Evolutionary conservation across 768 basidiomycete genomes (phyloP).

Genomic region (Suillus fuscotomentosus): DNA sequence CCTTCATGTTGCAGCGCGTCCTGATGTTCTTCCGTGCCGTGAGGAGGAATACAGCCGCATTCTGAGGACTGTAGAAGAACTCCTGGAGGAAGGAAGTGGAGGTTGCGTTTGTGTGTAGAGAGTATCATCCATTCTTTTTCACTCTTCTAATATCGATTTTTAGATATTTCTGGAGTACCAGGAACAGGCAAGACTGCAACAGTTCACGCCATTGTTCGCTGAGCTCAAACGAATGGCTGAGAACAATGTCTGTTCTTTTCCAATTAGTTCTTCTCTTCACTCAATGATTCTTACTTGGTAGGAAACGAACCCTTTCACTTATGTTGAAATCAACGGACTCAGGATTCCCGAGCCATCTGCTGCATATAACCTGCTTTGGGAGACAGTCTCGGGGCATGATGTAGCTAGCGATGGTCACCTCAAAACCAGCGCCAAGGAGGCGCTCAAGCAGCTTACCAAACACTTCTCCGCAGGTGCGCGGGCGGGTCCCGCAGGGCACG

Average conservation of each 20-base stretch:
- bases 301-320: constrained; percentile 94
- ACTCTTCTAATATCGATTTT: constrained; percentile 2
- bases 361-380: constrained; percentile 92
- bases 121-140: neutral
- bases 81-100: constrained; percentile 90
- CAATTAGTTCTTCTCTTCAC: neutral
- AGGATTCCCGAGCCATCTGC: constrained; percentile 90
- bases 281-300: constrained; percentile 26
- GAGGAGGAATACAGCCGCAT: constrained; percentile 82
- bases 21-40: constrained; percentile 86
- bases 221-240: constrained; percentile 90
- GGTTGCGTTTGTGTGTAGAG: constrained; percentile 84
- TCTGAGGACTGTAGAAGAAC: constrained; percentile 71
- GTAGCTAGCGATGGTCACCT: constrained; percentile 59
- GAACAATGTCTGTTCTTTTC: constrained; percentile 52
- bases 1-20: constrained; percentile 89
- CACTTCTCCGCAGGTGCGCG: constrained; percentile 69
- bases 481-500: constrained; percentile 79
- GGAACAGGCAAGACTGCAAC: constrained; percentile 99
- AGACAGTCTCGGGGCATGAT: constrained; percentile 83
- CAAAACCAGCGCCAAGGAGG: constrained; percentile 74
- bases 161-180: constrained; percentile 98
- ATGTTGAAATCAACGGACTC: constrained; percentile 97
- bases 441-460: constrained; percentile 70
- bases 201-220: constrained; percentile 87